These are phyloP conservation scores for Debaryomyces tyrocola DNA, from an alignment of 805 yeast genomes.

Conservation along the genomic window DNA sequence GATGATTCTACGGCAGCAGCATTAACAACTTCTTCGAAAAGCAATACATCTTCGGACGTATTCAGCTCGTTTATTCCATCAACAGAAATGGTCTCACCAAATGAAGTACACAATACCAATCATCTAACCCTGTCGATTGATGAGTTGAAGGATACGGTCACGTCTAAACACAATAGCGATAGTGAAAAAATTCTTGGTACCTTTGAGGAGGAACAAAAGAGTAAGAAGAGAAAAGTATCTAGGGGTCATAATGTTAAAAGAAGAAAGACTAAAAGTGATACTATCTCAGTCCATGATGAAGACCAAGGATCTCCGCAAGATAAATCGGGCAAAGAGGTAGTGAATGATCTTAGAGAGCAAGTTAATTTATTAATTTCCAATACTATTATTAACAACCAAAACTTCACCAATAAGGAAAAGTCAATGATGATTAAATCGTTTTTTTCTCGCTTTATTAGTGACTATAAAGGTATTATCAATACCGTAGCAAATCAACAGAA, in stretches of 20 bases:
- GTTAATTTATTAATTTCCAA: slow-evolving; percentile 6
- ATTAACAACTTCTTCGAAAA: neutral
- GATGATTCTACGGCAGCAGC: neutral
- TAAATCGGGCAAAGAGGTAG: neutral
- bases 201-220: neutral
- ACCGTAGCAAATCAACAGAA: slow-evolving; percentile 6
- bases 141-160: neutral
- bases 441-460: slow-evolving; percentile 11
- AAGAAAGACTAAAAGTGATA: neutral
- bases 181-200: neutral
- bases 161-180: neutral
- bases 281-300: neutral
- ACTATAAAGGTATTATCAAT: slow-evolving; percentile 7
- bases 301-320: neutral
- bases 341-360: slow-evolving; percentile 4
- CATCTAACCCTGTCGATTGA: neutral
- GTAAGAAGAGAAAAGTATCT: neutral
- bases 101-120: neutral
- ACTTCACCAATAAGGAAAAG: slow-evolving; percentile 10
- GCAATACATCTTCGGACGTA: slow-evolving; percentile 1
- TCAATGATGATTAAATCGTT: slow-evolving; percentile 11
- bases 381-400: slow-evolving; percentile 8
- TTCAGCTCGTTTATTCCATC: slow-evolving; percentile 5
- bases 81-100: neutral
- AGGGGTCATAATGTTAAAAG: neutral